phyloP scores from a whole-genome alignment of 345 rosid species.

The Noccaea caerulescens region DNA sequence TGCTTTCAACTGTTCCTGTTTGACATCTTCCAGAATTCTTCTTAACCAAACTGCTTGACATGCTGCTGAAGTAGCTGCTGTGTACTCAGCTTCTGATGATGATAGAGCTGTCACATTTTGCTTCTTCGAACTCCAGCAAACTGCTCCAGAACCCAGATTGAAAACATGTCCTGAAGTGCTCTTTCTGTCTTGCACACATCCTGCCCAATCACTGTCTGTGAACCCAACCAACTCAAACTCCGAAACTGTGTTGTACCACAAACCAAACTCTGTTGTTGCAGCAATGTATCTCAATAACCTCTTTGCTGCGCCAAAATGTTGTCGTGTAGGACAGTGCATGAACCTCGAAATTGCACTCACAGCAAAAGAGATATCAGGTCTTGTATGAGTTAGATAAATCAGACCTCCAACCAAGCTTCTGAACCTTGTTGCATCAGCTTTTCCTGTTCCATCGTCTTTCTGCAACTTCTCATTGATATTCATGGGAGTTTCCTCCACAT shows the following conservation, averaged over 20 bases:
- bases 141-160: neutral
- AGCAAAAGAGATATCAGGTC: slow-evolving; percentile 2
- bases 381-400: neutral
- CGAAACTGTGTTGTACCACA: neutral
- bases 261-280: neutral
- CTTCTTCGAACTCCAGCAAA: slow-evolving; percentile 13
- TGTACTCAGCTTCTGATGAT: slow-evolving; percentile 4
- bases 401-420: neutral
- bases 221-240: slow-evolving; percentile 1
- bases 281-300: neutral
- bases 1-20: neutral
- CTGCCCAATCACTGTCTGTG: neutral
- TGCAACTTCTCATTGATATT: slow-evolving; percentile 15
- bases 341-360: slow-evolving; percentile 2
- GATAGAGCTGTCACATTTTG: neutral
- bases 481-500: neutral
- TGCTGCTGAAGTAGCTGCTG: neutral
- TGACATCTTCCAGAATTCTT: neutral
- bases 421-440: neutral
- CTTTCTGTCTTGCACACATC: neutral
- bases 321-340: neutral
- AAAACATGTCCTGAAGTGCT: neutral
- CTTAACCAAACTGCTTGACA: neutral
- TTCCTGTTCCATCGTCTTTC: slow-evolving; percentile 6
- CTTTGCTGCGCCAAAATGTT: slow-evolving; percentile 8